phyloP scores from a whole-genome alignment of 2,329 filamentous ascomycete species.

The Talaromyces pinophilus region DNA sequence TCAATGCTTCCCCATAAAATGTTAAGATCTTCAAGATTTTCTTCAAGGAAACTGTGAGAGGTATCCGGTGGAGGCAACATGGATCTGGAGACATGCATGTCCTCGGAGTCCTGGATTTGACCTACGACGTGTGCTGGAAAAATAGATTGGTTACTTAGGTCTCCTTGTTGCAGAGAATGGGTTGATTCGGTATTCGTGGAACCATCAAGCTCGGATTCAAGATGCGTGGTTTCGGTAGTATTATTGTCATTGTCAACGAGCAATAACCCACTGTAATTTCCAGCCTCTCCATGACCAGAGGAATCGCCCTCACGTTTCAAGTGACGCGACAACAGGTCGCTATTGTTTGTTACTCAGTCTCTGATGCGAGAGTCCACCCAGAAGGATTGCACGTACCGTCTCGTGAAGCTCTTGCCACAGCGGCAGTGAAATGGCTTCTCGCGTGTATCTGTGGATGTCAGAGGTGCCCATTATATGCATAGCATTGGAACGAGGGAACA shows the following conservation, averaged over 20 bases:
- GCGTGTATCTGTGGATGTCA: slow-evolving; percentile 20
- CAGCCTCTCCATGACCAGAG: slow-evolving; percentile 17
- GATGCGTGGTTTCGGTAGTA: slow-evolving; percentile 10
- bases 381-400: slow-evolving; percentile 15
- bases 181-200: slow-evolving; percentile 3
- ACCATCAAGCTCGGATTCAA: slow-evolving; percentile 7
- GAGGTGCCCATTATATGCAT: not conserved
- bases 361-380: not conserved
- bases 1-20: slow-evolving; percentile 16
- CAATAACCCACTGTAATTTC: slow-evolving; percentile 12
- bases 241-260: slow-evolving; percentile 6
- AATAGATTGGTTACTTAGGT: slow-evolving; percentile 1
- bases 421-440: slow-evolving; percentile 21
- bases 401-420: slow-evolving; percentile 18
- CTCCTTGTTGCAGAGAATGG: slow-evolving; percentile 14
- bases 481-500: slow-evolving; percentile 10
- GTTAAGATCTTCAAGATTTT: slow-evolving; percentile 21
- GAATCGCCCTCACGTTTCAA: slow-evolving; percentile 14
- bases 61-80: not conserved
- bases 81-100: slow-evolving; percentile 9
- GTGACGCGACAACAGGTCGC: slow-evolving; percentile 19
- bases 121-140: not conserved
- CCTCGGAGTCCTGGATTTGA: slow-evolving; percentile 10
- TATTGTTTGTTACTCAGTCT: slow-evolving; percentile 6
- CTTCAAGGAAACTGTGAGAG: slow-evolving; percentile 13